Evolutionary conservation across 2,329 filamentous ascomycete genomes (phyloP).

Genomic region (Ustulina deusta): DNA sequence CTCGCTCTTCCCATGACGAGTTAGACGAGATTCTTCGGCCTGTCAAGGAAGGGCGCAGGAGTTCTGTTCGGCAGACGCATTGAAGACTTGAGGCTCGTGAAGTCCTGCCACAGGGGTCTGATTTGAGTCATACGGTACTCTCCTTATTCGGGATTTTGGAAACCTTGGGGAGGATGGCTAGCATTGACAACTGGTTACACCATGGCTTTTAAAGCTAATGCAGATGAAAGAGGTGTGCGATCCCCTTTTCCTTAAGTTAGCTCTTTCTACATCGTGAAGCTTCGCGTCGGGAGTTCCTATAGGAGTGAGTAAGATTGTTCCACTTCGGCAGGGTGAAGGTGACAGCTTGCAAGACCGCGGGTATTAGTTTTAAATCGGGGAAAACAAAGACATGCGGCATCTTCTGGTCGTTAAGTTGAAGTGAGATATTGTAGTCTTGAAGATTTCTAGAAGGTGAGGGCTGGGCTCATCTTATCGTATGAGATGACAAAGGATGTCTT

Average conservation of each 20-base stretch:
- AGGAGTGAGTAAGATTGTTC: slow-evolving; percentile 41
- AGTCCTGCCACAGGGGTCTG: not conserved
- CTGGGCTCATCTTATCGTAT: slow-evolving; percentile 43
- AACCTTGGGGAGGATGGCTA: not conserved
- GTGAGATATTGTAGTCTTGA: slow-evolving; percentile 33
- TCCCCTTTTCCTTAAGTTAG: slow-evolving; percentile 22
- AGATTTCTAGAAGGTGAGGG: slow-evolving; percentile 41
- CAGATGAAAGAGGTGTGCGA: slow-evolving; percentile 39
- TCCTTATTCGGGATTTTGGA: not conserved
- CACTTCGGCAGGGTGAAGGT: slow-evolving; percentile 11
- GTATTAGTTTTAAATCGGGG: slow-evolving; percentile 6
- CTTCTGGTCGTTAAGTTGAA: slow-evolving; percentile 18
- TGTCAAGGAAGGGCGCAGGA: slow-evolving; percentile 2
- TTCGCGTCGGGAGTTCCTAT: slow-evolving; percentile 27
- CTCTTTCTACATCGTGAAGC: slow-evolving; percentile 38
- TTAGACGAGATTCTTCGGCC: slow-evolving; percentile 9
- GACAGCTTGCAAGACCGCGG: slow-evolving; percentile 18
- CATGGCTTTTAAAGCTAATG: not conserved
- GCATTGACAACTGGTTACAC: slow-evolving; percentile 14
- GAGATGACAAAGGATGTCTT: slow-evolving; percentile 41
- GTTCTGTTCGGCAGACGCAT: slow-evolving; percentile 11
- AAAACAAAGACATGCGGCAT: slow-evolving; percentile 38
- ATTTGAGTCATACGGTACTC: not conserved
- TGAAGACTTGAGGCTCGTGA: not conserved
- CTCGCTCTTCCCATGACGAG: slow-evolving; percentile 40